phyloP scores from a whole-genome alignment of 2,329 filamentous ascomycete species.

The Aspergillus awamori region DNA sequence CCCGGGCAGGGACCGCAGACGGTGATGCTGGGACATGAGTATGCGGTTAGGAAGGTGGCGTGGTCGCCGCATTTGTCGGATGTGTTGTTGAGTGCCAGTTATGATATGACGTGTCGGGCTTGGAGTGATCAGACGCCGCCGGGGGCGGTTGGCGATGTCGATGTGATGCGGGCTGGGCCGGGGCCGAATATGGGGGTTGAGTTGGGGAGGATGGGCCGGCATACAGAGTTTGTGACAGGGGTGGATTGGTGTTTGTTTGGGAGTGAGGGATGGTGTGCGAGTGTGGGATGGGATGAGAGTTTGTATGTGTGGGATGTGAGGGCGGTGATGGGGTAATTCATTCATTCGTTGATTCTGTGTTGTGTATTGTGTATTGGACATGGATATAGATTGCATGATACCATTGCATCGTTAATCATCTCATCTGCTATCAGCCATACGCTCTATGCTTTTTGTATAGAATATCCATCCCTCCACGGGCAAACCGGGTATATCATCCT shows the following conservation, averaged over 20 bases:
- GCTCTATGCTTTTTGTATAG: background rate
- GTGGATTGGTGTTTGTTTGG: conserved; percentile 99
- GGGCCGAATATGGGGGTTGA: conserved; percentile 62
- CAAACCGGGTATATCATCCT: background rate
- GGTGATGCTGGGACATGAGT: conserved; percentile 82
- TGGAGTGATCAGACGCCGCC: conserved; percentile 78
- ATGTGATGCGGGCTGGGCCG: conserved; percentile 44
- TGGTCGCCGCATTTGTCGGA: conserved; percentile 96
- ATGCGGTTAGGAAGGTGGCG: conserved; percentile 79
- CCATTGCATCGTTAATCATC: conserved; percentile 14
- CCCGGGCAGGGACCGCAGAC: conserved; percentile 72
- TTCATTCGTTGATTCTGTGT: conserved; percentile 6
- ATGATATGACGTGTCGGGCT: conserved; percentile 95
- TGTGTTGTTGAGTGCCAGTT: conserved; percentile 83
- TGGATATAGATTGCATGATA: conserved; percentile 27
- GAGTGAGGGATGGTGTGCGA: conserved; percentile 91
- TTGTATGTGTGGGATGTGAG: conserved; percentile 91
- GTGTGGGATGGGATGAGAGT: conserved; percentile 90
- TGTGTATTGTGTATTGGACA: conserved; percentile 23
- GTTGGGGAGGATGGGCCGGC: conserved; percentile 83
- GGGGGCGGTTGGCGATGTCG: conserved; percentile 34
- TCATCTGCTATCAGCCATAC: background rate
- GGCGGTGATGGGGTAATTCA: conserved; percentile 55
- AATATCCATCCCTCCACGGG: background rate
- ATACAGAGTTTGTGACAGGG: conserved; percentile 95